phyloP scores from a whole-genome alignment of 768 basidiomycete species.

The Boletus eberwhitei region DNA sequence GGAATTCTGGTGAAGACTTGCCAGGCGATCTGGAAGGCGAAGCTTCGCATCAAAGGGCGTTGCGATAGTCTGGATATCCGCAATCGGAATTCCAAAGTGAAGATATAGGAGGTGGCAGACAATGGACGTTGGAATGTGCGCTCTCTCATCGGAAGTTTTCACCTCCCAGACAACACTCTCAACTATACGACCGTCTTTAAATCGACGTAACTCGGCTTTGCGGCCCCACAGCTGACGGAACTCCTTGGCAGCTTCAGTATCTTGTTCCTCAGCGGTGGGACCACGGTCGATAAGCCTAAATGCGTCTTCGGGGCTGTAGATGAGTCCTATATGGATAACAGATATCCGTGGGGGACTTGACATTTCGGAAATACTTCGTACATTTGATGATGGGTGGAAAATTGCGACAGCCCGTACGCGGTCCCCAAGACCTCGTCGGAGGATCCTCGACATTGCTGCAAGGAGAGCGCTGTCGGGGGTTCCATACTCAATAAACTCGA shows the following conservation, averaged over 20 bases:
- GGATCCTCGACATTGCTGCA: conserved; percentile 44
- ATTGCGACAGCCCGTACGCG: conserved; percentile 65
- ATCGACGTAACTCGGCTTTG: conserved; percentile 88
- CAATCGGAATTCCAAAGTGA: conserved; percentile 67
- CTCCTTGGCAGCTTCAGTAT: conserved; percentile 44
- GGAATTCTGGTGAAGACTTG: conserved; percentile 33
- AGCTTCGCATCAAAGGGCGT: conserved; percentile 54
- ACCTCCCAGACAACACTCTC: conserved; percentile 99
- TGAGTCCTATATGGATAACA: conserved; percentile 66
- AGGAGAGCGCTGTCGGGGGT: conserved; percentile 56
- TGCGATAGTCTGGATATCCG: conserved; percentile 58
- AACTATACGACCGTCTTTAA: conserved; percentile 90
- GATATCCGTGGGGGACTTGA: conserved; percentile 49
- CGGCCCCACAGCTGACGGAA: conserved; percentile 91
- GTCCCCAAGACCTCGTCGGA: conserved; percentile 69
- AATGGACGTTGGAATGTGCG: conserved; percentile 72
- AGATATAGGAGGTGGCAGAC: conserved; percentile 67
- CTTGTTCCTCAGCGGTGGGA: conserved; percentile 65
- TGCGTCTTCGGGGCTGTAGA: conserved; percentile 69
- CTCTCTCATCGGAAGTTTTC: conserved; percentile 72
- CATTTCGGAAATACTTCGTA: conserved; percentile 50
- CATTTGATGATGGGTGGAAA: conserved; percentile 47
- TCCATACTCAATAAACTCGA: conserved; percentile 50
- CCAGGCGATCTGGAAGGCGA: conserved; percentile 54
- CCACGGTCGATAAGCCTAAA: conserved; percentile 91